Evolutionary conservation across 2,329 filamentous ascomycete species (phyloP).

Genomic region (Zalaria sp.): DNA sequence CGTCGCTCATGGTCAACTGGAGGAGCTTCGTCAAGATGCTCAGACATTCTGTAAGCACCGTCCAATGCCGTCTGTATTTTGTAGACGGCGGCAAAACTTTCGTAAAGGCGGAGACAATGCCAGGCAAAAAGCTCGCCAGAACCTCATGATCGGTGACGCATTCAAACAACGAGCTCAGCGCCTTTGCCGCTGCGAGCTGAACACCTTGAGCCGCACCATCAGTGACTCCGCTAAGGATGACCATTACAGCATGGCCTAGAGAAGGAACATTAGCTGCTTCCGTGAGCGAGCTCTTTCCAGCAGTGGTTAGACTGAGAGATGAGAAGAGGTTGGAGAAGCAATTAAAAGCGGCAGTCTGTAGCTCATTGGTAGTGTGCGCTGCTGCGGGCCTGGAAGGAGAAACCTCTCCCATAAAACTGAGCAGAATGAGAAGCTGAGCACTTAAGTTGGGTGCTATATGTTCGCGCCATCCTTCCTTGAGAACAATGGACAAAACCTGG

Average conservation of each 20-base stretch:
- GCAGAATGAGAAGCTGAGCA: slow-evolving; percentile 72
- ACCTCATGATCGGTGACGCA: slow-evolving; percentile 59
- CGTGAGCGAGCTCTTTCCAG: slow-evolving; percentile 36
- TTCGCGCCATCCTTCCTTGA: slow-evolving; percentile 65
- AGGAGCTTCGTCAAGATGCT: slow-evolving; percentile 10
- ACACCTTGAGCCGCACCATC: slow-evolving; percentile 52
- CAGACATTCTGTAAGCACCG: slow-evolving; percentile 39
- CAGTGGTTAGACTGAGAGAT: slow-evolving; percentile 36
- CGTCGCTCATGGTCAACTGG: slow-evolving; percentile 4
- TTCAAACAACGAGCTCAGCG: slow-evolving; percentile 47
- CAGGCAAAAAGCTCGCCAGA: slow-evolving; percentile 74
- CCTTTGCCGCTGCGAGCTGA: slow-evolving; percentile 54
- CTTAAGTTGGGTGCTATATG: slow-evolving; percentile 58
- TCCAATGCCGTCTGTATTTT: slow-evolving; percentile 44
- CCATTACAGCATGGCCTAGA: slow-evolving; percentile 68
- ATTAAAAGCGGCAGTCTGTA: slow-evolving; percentile 54
- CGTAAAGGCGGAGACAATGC: slow-evolving; percentile 68
- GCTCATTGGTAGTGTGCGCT: slow-evolving; percentile 54
- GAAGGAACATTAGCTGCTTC: slow-evolving; percentile 53
- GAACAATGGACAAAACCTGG: slow-evolving; percentile 58
- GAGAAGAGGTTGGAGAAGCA: slow-evolving; percentile 55
- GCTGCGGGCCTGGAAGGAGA: slow-evolving; percentile 42
- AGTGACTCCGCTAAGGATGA: slow-evolving; percentile 60
- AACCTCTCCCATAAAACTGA: slow-evolving; percentile 69
- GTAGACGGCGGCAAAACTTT: slow-evolving; percentile 58